Conservation (phyloP, 225 moss, liverwort and hornwort genomes). For the Bryum argenteum region DNA sequence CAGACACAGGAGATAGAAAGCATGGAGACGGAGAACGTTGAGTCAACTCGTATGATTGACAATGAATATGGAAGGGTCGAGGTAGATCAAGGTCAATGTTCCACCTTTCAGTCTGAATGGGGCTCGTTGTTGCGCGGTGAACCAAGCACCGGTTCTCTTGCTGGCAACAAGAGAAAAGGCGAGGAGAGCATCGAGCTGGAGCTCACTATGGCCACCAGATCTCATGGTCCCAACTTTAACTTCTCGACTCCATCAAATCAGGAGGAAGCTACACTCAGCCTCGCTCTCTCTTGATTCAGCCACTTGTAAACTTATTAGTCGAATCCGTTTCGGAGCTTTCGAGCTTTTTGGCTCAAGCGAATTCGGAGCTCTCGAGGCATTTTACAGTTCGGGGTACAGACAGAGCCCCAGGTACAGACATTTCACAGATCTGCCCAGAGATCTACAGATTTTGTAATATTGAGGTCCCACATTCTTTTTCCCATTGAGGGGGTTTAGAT, state of each 20-base stretch:
- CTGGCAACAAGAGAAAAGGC: conserved; percentile 30
- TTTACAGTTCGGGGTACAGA: no score
- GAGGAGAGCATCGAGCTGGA: conserved; percentile 28
- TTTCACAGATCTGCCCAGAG: no score
- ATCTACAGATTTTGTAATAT: no score
- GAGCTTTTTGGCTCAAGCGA: no score
- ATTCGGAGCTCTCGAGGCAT: no score
- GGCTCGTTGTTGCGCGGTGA: not conserved
- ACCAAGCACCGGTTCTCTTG: conserved; percentile 6
- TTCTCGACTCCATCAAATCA: conserved; percentile 10
- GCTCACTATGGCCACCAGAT: conserved; percentile 40
- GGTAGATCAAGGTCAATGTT: conserved; percentile 7
- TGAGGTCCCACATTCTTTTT: no score
- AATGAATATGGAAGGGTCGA: not conserved
- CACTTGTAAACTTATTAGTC: conserved; percentile 3
- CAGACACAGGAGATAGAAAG: conserved; percentile 20
- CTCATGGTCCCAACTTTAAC: conserved; percentile 1
- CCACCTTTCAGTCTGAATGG: not conserved
- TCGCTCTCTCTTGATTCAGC: conserved; percentile 27
- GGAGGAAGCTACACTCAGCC: conserved; percentile 30
- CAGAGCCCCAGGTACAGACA: no score
- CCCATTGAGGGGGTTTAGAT: no score
- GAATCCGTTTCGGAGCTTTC: not conserved
- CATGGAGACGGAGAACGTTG: conserved; percentile 15
- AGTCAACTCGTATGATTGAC: not conserved